Evolutionary conservation across 192 early-diverging fungal genomes (phyloP), one percentile per base, ranked within the genome.

Genomic region (Coemansia sp.): DNA sequence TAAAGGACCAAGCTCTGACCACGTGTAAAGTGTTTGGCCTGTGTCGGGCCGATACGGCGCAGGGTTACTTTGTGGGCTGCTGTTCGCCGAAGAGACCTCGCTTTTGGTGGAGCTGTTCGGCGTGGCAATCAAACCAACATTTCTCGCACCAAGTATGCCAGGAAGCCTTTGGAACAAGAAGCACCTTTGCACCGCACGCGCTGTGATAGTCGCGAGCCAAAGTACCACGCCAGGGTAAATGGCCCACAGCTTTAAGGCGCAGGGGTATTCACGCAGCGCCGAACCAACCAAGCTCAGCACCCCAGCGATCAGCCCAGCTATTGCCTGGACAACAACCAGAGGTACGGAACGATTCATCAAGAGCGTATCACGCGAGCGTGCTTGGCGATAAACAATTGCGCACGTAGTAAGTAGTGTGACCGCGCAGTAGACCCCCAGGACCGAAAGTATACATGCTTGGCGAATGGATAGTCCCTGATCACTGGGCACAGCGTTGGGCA

Each of bases 161-260:
- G 35, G 37, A 15, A 39, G 35, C 11, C 37, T 59, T 39, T 38
- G 58, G 34, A 62, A n/a, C 37, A 62, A 52, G 44, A 20, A 69
- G 49, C 59, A 61, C 30, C 22, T 68, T 45, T 80, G 77, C 20
- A 52, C 30, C 18, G 71, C 71, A 7, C 78, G 78, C 18, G 53
- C 69, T 12, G 69, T 43, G 13, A 80, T 53, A 0, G 47, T 22
- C 11, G 62, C 30, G 44, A 80, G 53, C 78, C 78, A 80, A 27
- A 59, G 45, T 38, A 72, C 40, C 13, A 80, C 65, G 29, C 78
- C 78, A 2, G 61, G 13, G 11, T 74, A 75, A 6, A 80, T 16
- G 7, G 50, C 27, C 78, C 78, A 80, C 16, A 80, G 58, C 66
- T 68, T 80, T 10, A 75, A 16, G 2, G 67, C 69, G 30, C 78